Conservation (phyloP, 805 yeast genomes). For the Starmerella ratchasimensis region DNA sequence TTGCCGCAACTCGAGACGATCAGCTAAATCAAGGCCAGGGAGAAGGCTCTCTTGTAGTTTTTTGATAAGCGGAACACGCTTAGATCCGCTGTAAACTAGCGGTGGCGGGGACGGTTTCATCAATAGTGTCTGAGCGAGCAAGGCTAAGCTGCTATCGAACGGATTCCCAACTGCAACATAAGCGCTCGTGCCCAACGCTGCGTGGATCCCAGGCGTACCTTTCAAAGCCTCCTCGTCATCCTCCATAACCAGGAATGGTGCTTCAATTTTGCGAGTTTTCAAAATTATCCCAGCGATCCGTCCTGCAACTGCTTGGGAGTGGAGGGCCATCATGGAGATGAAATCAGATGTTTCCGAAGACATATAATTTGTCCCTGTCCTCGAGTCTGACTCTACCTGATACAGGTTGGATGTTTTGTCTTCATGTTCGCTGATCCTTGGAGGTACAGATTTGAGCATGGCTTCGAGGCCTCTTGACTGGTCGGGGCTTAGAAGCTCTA, state of each 20-base stretch:
- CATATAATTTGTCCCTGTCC: too few species aligned
- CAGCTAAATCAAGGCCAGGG: conserved; percentile 9
- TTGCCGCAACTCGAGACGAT: conserved; percentile 7
- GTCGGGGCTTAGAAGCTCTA: neutral
- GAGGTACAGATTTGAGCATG: conserved; percentile 3
- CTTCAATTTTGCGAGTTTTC: neutral
- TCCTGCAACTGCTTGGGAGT: conserved; percentile 12
- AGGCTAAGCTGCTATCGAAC: conserved; percentile 17
- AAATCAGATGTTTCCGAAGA: too few species aligned
- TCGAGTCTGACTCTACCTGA: too few species aligned
- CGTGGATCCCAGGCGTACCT: conserved; percentile 11
- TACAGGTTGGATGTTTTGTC: too few species aligned
- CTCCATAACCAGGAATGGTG: conserved; percentile 5
- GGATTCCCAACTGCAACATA: conserved; percentile 18
- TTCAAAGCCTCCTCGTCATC: conserved; percentile 7
- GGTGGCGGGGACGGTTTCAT: conserved; percentile 1
- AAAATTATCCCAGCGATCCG: conserved; percentile 10
- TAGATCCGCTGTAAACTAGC: conserved; percentile 2
- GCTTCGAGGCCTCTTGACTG: neutral
- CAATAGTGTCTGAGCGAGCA: conserved; percentile 14
- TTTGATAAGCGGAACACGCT: conserved; percentile 5
- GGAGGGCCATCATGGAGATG: neutral
- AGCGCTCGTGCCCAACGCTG: conserved; percentile 5
- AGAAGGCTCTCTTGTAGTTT: conserved; percentile 5
- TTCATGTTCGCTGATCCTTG: conserved; percentile 13